A percentile compares a stretch with the other conserved stretches of the same genome.
Conservation (phyloP, 2,329 filamentous ascomycete genomes). For the Blumeriella jaapii region DNA sequence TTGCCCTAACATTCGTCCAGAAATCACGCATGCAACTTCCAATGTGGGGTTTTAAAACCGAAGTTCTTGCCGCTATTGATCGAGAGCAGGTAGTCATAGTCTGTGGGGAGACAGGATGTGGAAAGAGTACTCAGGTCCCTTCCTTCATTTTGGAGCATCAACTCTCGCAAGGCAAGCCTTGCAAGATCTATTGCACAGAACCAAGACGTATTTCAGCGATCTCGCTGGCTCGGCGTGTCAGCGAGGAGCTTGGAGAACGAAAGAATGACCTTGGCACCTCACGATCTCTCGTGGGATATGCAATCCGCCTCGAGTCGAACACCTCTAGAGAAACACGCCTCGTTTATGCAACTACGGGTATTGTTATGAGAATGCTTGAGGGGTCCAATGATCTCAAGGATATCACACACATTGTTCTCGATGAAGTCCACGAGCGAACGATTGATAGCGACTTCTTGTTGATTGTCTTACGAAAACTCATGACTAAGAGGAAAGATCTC, state of each 20-base stretch:
- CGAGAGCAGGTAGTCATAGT: conserved; percentile 80
- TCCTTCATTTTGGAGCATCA: conserved; percentile 87
- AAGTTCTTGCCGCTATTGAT: conserved; percentile 68
- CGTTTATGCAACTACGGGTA: conserved; percentile 81
- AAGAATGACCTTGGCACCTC: conserved; percentile 71
- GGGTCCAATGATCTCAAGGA: conserved; percentile 75
- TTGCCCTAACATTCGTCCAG: conserved; percentile 25
- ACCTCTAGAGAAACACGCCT: conserved; percentile 70
- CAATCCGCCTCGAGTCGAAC: conserved; percentile 85
- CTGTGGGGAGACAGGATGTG: conserved; percentile 92
- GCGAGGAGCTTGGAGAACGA: conserved; percentile 83
- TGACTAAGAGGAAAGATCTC: conserved; percentile 63
- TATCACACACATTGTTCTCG: conserved; percentile 88
- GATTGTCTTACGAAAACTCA: conserved; percentile 77
- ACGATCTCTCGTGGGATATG: conserved; percentile 83
- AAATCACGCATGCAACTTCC: conserved; percentile 68
- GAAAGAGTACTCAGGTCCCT: conserved; percentile 96
- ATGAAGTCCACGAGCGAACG: conserved; percentile 91
- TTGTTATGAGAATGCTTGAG: conserved; percentile 97
- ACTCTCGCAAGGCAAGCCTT: conserved; percentile 64
- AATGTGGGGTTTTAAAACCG: conserved; percentile 74
- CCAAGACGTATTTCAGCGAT: conserved; percentile 93
- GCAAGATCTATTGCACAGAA: conserved; percentile 93
- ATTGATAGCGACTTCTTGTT: conserved; percentile 96
- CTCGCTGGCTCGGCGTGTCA: conserved; percentile 83